phyloP scores from a whole-genome alignment of 2,329 filamentous ascomycete genomes.

The Diaporthe vaccinii region DNA sequence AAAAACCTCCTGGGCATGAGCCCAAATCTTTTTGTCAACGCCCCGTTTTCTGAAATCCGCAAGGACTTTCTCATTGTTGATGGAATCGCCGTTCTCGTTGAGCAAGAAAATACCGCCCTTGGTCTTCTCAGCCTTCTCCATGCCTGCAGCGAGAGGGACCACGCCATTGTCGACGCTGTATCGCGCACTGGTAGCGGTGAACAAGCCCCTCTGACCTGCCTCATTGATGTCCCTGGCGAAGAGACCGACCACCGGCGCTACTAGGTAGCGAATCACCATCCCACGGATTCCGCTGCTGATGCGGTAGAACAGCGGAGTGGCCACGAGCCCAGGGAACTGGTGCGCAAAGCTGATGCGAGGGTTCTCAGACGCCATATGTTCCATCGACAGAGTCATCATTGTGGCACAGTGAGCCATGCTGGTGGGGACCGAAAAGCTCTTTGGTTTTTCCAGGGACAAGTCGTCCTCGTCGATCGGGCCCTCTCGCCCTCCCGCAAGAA shows the following conservation, averaged over 20 bases:
- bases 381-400: slow-evolving; percentile 62
- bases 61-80: slow-evolving; percentile 28
- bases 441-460: slow-evolving; percentile 55
- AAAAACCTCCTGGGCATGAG: slow-evolving; percentile 16
- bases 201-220: slow-evolving; percentile 14
- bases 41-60: slow-evolving; percentile 13
- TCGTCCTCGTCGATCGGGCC: slow-evolving; percentile 59
- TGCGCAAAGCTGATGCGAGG: slow-evolving; percentile 54
- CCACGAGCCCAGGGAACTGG: slow-evolving; percentile 50
- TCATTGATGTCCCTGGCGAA: slow-evolving; percentile 16
- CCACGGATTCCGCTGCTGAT: slow-evolving; percentile 2
- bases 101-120: slow-evolving; percentile 26
- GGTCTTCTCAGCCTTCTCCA: slow-evolving; percentile 2
- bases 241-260: slow-evolving; percentile 8
- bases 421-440: slow-evolving; percentile 49
- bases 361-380: slow-evolving; percentile 59
- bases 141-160: background rate
- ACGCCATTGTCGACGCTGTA: slow-evolving; percentile 20
- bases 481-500: slow-evolving; percentile 64
- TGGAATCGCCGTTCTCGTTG: slow-evolving; percentile 18
- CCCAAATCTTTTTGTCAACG: slow-evolving; percentile 18
- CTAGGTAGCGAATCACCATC: background rate
- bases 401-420: slow-evolving; percentile 59
- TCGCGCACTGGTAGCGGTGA: slow-evolving; percentile 23
- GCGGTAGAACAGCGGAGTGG: slow-evolving; percentile 12